Evolutionary conservation across 768 basidiomycete genomes (phyloP).

Genomic region (Leucocoprinus leucothites): DNA sequence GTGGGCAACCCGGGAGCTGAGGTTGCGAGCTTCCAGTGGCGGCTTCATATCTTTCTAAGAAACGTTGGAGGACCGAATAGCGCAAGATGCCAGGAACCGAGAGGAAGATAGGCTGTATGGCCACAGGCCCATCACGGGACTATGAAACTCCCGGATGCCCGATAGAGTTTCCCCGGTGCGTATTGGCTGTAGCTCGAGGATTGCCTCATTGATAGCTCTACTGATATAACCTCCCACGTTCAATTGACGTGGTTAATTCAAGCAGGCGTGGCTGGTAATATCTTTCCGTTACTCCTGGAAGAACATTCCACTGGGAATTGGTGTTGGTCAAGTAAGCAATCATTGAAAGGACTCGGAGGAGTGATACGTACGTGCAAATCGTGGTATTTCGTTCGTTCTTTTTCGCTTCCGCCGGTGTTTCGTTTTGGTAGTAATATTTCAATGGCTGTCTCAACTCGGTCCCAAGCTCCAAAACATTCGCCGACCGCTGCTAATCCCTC

Average conservation of each 20-base stretch:
- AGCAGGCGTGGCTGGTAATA: not conserved
- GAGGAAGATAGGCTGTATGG: slow-evolving; percentile 1
- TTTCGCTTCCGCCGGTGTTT: too few relatives aligned
- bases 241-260: slow-evolving; percentile 6
- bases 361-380: too few relatives aligned
- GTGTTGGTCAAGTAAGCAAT: not conserved
- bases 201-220: not conserved
- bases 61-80: slow-evolving; percentile 6
- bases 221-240: not conserved
- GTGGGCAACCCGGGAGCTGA: not conserved
- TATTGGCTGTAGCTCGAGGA: not conserved
- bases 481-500: too few relatives aligned
- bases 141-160: slow-evolving; percentile 11
- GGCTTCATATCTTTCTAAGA: slow-evolving; percentile 2
- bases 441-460: too few relatives aligned
- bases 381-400: too few relatives aligned
- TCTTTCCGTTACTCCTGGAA: not conserved
- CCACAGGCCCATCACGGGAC: slow-evolving; percentile 13
- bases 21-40: slow-evolving; percentile 1
- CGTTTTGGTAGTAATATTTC: too few relatives aligned
- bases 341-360: too few relatives aligned
- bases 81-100: slow-evolving; percentile 5
- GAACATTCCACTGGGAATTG: not conserved
- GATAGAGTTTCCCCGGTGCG: slow-evolving; percentile 4
- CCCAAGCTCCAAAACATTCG: too few relatives aligned